phyloP scores from a whole-genome alignment of 2,329 filamentous ascomycete genomes.

The Penicillium sp. region DNA sequence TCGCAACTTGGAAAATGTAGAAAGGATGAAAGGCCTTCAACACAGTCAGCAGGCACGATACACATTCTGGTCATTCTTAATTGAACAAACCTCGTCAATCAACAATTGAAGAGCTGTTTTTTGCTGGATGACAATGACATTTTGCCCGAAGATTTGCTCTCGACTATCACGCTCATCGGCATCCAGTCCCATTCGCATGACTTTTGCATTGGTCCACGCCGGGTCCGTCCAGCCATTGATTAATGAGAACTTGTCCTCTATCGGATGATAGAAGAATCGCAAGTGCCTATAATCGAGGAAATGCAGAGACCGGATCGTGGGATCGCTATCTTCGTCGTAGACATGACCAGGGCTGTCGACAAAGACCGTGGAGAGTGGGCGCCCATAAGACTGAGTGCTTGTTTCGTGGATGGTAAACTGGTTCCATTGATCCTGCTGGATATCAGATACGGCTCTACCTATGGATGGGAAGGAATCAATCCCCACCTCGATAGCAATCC shows the following conservation, averaged over 20 bases:
- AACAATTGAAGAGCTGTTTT: slow-evolving; percentile 78
- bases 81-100: slow-evolving; percentile 66
- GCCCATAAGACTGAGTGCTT: slow-evolving; percentile 52
- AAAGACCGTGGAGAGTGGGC: slow-evolving; percentile 58
- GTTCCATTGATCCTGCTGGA: slow-evolving; percentile 77
- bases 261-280: slow-evolving; percentile 81
- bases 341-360: slow-evolving; percentile 48
- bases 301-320: slow-evolving; percentile 66
- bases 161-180: slow-evolving; percentile 79
- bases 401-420: slow-evolving; percentile 77
- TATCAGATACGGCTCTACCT: slow-evolving; percentile 19
- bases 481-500: slow-evolving; percentile 81
- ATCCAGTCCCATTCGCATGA: slow-evolving; percentile 73
- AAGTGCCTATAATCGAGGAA: slow-evolving; percentile 91
- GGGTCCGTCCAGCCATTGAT: slow-evolving; percentile 93
- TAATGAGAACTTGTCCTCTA: slow-evolving; percentile 81
- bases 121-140: slow-evolving; percentile 87
- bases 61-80: slow-evolving; percentile 1
- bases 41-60: slow-evolving; percentile 11
- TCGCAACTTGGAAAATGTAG: slow-evolving; percentile 96
- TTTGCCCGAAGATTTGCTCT: slow-evolving; percentile 80
- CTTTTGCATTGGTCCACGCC: slow-evolving; percentile 70
- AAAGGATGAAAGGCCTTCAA: slow-evolving; percentile 87
- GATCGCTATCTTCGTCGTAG: slow-evolving; percentile 65
- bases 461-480: neutral